Percentiles rank a stretch among this genome's conserved stretches.
These are phyloP conservation scores for Gastrodia elata DNA, from an alignment of 106 monocot genomes.

Conservation along the genomic window DNA sequence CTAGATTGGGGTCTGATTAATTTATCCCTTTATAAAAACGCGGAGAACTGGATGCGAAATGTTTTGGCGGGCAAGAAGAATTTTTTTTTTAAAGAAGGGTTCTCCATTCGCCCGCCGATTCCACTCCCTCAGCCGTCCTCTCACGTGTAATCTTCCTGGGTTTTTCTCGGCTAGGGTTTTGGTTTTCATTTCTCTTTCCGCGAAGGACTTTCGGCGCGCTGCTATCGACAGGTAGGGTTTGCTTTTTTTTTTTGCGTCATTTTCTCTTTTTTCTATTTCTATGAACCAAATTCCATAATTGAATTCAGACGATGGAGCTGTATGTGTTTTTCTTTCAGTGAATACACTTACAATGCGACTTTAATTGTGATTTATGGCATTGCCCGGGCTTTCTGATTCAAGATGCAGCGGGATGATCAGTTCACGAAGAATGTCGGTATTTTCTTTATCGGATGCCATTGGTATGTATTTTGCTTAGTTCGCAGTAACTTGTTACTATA, in stretches of 20 bases:
- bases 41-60: neutral
- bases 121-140: neutral
- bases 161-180: neutral
- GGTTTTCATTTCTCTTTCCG: neutral
- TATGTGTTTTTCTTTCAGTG: neutral
- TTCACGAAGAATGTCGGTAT: neutral
- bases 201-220: neutral
- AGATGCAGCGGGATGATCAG: neutral
- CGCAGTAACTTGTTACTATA: neutral
- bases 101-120: conserved; percentile 6
- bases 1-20: too few relatives aligned
- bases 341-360: neutral
- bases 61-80: neutral
- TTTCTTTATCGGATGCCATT: neutral
- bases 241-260: neutral
- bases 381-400: neutral
- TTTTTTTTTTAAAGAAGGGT: neutral
- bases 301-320: neutral
- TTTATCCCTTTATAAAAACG: neutral
- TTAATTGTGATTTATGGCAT: neutral
- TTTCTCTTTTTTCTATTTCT: neutral
- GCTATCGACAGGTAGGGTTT: neutral
- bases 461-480: neutral
- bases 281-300: neutral
- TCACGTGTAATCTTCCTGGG: too few relatives aligned